Evolutionary conservation across 2,329 filamentous ascomycete species (phyloP).

Genomic region (Geosmithia putterillii): DNA sequence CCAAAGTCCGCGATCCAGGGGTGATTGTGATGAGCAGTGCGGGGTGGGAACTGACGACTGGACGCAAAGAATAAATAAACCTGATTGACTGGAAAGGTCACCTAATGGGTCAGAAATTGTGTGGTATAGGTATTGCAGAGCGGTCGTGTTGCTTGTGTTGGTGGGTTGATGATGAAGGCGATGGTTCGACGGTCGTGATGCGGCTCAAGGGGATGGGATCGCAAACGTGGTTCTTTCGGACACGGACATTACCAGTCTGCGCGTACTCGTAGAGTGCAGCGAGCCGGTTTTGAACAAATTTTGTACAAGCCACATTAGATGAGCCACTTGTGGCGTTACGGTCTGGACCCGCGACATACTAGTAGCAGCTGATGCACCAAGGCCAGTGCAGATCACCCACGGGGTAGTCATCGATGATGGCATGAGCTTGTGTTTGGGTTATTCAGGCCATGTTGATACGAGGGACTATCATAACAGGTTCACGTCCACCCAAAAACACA

Average conservation of each 20-base stretch:
- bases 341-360: neutral
- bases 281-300: neutral
- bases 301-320: too few relatives aligned
- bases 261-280: neutral
- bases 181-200: neutral
- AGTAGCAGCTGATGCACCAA: neutral
- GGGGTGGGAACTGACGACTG: neutral
- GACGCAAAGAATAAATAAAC: neutral
- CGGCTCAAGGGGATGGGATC: neutral
- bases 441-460: too few relatives aligned
- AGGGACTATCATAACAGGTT: too few relatives aligned
- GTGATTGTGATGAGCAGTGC: neutral
- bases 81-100: neutral
- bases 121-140: neutral
- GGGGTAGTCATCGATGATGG: neutral
- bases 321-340: neutral
- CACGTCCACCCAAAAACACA: too few relatives aligned
- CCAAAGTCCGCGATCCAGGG: neutral
- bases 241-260: neutral
- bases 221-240: slow-evolving; percentile 2
- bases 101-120: neutral
- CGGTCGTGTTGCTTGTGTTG: neutral
- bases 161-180: neutral
- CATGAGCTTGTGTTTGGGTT: too few relatives aligned
- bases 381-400: neutral